Conservation (phyloP, 2,329 filamentous ascomycete genomes). For the Plenodomus lindquistii region DNA sequence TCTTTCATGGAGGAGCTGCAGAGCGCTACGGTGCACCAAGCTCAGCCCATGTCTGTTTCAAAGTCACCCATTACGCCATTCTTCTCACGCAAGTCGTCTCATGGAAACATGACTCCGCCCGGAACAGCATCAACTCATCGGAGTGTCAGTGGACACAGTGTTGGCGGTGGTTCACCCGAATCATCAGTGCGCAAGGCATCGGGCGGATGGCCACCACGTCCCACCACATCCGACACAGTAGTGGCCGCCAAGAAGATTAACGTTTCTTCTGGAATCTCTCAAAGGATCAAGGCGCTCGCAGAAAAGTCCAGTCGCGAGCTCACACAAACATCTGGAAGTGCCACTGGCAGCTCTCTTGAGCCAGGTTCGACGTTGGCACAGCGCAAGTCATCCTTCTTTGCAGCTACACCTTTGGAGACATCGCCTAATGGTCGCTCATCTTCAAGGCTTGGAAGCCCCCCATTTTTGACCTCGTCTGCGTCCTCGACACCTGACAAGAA, state of each 20-base stretch:
- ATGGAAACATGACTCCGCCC: conserved; percentile 29
- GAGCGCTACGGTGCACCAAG: conserved; percentile 79
- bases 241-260: conserved; percentile 71
- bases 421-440: conserved; percentile 30
- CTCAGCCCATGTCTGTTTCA: conserved; percentile 71
- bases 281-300: conserved; percentile 90
- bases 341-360: conserved; percentile 25
- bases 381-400: conserved; percentile 46
- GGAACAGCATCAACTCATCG: conserved; percentile 43
- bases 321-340: conserved; percentile 22
- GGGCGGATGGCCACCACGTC: conserved; percentile 35
- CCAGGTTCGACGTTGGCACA: conserved; percentile 38
- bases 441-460: conserved; percentile 36
- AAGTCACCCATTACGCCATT: conserved; percentile 80
- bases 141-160: conserved; percentile 17
- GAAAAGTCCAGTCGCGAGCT: conserved; percentile 65
- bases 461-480: conserved; percentile 29
- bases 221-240: conserved; percentile 27
- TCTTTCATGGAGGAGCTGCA: conserved; percentile 84
- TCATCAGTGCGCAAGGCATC: conserved; percentile 33
- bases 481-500: conserved; percentile 35
- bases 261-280: conserved; percentile 87
- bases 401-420: conserved; percentile 35
- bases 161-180: conserved; percentile 34
- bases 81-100: conserved; percentile 48